Base-by-base conservation (phyloP, 371 early-diverging fungal genomes). In the Apophysomyces sp. region DNA sequence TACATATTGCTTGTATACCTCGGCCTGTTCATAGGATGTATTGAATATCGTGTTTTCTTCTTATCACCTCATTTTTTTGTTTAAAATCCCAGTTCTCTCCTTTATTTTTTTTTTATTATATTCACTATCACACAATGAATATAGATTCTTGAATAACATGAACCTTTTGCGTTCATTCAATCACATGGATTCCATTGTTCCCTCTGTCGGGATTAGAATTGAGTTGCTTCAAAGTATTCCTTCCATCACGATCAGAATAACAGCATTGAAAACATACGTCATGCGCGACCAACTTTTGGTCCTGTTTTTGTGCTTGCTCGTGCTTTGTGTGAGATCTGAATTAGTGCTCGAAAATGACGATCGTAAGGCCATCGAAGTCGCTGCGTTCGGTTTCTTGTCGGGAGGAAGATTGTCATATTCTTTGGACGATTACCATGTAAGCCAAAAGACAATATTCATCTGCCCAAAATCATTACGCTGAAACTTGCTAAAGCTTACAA, bases 301-400 rank as follows among this genome's bases (percentile, higher is more conserved):
- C 49, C 27, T 44, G 18, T 21, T 44, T 44, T 21, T 44, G 9
- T 18, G 21, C 21, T 16, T 16, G 21, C 4, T 44, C 9, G 21
- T 21, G 2, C 21, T n/a, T 3, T 18, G 1, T 21, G 49, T 21
- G 49, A 44, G 8, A 7, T n/a, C 81, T 3, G 73, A 74, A 52
- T 62, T 83, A 7, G 40, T 74, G 13, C 64, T 83, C 29, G 60
- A 69, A 34, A 55, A 78, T 9, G 83, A 83, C 65, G 69, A 70
- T 36, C 74, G 83, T 7, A 67, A 61, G 15, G 55, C 73, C 16
- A 60, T 83, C 26, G 63, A 60, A 41, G 78, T 79, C 7, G 82
- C 81, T 7, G 65, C 74, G 18, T 84, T 84, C 62, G 84, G 84
- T 0, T 84, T 82, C 58, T 66, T 84, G 18, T 24, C 78, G 2